A percentile compares a stretch with the other conserved stretches of the same genome.
Evolutionary conservation across 306 rosid species (phyloP).

Genomic region (Cicer yamashitae): DNA sequence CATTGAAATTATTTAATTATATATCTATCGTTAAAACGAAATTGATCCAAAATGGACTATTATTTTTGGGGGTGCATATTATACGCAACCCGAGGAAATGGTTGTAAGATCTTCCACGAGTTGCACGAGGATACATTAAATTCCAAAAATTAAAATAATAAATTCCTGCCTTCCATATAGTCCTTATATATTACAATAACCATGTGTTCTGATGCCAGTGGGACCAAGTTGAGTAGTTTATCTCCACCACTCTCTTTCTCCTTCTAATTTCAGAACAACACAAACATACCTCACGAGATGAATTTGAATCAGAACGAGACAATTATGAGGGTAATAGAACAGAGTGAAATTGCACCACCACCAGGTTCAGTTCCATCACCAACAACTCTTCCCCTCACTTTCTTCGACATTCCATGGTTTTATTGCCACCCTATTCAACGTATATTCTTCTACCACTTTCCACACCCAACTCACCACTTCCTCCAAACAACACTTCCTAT

Average conservation of each 20-base stretch:
- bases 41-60: too few species aligned
- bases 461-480: conserved; percentile 40
- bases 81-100: too few species aligned
- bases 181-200: background rate
- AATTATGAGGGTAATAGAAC: conserved; percentile 19
- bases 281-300: conserved; percentile 14
- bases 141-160: too few species aligned
- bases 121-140: too few species aligned
- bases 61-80: too few species aligned
- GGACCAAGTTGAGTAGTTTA: background rate
- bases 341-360: conserved; percentile 45
- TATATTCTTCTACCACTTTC: conserved; percentile 50
- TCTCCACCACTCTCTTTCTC: background rate
- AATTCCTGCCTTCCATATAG: background rate
- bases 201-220: background rate
- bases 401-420: conserved; percentile 54
- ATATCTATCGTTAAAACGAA: too few species aligned
- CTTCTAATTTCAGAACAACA: background rate
- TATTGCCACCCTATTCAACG: conserved; percentile 29
- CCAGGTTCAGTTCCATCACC: conserved; percentile 35
- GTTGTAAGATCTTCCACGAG: too few species aligned
- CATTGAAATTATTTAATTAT: too few species aligned
- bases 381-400: conserved; percentile 48
- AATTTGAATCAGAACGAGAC: background rate
- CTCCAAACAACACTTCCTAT: conserved; percentile 42